Conservation (phyloP, 805 yeast species). For the Wickerhamomyces ciferrii region DNA sequence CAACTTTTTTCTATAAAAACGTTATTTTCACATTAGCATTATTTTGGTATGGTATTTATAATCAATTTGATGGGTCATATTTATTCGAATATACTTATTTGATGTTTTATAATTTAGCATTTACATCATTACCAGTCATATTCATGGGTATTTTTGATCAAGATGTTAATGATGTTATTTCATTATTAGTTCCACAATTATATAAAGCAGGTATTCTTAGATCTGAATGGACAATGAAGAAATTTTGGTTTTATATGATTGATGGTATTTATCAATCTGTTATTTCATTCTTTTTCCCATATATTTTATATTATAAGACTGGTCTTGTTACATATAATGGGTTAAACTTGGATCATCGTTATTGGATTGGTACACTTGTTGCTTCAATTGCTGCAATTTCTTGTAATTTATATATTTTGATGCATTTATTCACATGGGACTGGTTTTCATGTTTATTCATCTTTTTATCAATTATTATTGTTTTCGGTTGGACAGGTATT, state of each 20-base stretch:
- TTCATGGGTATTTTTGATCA: conserved; percentile 77
- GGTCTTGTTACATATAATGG: conserved; percentile 48
- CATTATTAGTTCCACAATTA: conserved; percentile 68
- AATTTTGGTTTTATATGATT: conserved; percentile 68
- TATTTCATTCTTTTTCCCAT: conserved; percentile 71
- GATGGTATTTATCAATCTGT: conserved; percentile 77
- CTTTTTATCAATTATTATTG: conserved; percentile 50
- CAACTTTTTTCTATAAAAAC: conserved; percentile 75
- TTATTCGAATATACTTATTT: conserved; percentile 72
- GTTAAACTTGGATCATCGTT: conserved; percentile 62
- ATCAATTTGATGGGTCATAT: conserved; percentile 75
- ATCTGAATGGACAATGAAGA: conserved; percentile 61
- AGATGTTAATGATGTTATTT: conserved; percentile 67
- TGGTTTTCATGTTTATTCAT: conserved; percentile 59
- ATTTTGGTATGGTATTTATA: conserved; percentile 77
- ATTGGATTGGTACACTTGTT: conserved; percentile 63
- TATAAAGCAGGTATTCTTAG: conserved; percentile 71
- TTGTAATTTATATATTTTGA: conserved; percentile 59
- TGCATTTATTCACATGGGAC: conserved; percentile 79
- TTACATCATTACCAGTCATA: conserved; percentile 76
- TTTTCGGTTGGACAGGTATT: conserved; percentile 76
- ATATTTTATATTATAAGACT: conserved; percentile 39
- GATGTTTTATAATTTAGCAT: conserved; percentile 80
- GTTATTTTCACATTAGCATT: conserved; percentile 68
- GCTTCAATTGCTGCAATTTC: conserved; percentile 62